Base-by-base conservation (phyloP, 257 asterid genomes). In the Avicennia marina region DNA sequence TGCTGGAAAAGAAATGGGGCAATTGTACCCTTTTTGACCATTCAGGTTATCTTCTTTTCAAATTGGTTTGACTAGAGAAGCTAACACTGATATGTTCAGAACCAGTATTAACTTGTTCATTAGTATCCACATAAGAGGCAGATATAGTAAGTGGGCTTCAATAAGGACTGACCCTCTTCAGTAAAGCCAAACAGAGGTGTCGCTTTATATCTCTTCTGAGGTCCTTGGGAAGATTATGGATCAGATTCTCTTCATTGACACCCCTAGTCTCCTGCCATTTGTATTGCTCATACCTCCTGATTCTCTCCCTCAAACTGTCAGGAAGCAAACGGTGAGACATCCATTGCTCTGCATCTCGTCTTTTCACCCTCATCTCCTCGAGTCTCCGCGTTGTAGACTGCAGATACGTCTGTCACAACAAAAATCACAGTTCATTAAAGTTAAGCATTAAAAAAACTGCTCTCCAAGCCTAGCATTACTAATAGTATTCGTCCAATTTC, bases 301-400 rank as follows among this genome's bases (percentile, higher is more conserved):
- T 88, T 41, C 98, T 82, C 72, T 72, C 89, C 76, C 81, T 74
- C 60, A 91, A 62, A 69, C 53, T 78, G 11, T 91, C 95, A 2
- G 98, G 97, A 53, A 91, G 98, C 63, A 88, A 67, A 21, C 97
- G 97, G 59, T 91, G 97, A 43, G 97, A 66, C 98, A 91, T 91
- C 97, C 97, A 88, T 63, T 91, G 98, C 72, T 91, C 97, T 2
- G 95, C 95, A 72, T 91, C 98, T 57, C 97, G 90, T 67, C 94
- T 76, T 78, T 91, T 91, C 63, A 91, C 95, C 76, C 98, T 80
- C 98, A 91, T 91, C 73, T 91, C 95, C 82, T 91, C 98, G 36
- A 91, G 73, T 64, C 98, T 76, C 63, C 81, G 49, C 4, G 97
- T 91, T 13, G 98, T 84, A 6, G 98, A 91, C 72, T 91, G 98